Percentiles rank a stretch among this genome's conserved stretches.
phyloP scores from a whole-genome alignment of 2,329 filamentous ascomycete species.

The Ascomycota sp. region DNA sequence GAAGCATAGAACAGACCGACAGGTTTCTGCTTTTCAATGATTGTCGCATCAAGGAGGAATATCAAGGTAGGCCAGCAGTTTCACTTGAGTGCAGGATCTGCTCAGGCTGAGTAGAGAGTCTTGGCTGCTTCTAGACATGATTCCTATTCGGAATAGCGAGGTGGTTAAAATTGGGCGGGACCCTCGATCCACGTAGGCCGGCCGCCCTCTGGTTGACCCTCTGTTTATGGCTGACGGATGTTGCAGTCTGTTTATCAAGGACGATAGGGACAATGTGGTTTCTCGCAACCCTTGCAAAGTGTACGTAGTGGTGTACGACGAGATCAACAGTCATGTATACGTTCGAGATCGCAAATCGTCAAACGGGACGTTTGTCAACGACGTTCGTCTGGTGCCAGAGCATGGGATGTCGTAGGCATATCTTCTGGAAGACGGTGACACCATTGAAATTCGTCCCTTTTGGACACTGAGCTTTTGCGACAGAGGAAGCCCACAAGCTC shows the following conservation, averaged over 20 bases:
- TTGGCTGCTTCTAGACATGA: constrained; percentile 7
- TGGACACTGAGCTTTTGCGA: constrained; percentile 17
- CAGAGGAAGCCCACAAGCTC: constrained; percentile 5
- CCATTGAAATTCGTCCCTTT: constrained; percentile 19
- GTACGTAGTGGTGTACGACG: constrained; percentile 31
- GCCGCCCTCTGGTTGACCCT: background rate
- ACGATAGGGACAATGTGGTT: constrained; percentile 16
- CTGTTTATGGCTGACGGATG: constrained; percentile 3
- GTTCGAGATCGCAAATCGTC: constrained; percentile 33
- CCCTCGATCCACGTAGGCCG: constrained; percentile 12
- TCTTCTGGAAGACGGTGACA: constrained; percentile 29
- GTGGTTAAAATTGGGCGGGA: constrained; percentile 17
- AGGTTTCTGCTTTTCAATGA: constrained; percentile 1
- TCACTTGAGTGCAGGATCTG: too few relatives aligned
- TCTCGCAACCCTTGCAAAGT: constrained; percentile 35
- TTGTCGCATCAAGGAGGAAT: background rate
- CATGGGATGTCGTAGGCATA: constrained; percentile 18
- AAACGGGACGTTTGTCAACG: constrained; percentile 33
- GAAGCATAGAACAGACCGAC: background rate
- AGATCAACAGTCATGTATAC: constrained; percentile 23
- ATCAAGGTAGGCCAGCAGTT: constrained; percentile 2
- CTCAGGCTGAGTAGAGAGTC: too few relatives aligned
- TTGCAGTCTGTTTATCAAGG: constrained; percentile 17
- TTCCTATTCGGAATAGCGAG: constrained; percentile 10
- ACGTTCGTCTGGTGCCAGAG: constrained; percentile 18